Evolutionary conservation across 257 asterid genomes (phyloP).

Genomic region (Solanum clarkiae): DNA sequence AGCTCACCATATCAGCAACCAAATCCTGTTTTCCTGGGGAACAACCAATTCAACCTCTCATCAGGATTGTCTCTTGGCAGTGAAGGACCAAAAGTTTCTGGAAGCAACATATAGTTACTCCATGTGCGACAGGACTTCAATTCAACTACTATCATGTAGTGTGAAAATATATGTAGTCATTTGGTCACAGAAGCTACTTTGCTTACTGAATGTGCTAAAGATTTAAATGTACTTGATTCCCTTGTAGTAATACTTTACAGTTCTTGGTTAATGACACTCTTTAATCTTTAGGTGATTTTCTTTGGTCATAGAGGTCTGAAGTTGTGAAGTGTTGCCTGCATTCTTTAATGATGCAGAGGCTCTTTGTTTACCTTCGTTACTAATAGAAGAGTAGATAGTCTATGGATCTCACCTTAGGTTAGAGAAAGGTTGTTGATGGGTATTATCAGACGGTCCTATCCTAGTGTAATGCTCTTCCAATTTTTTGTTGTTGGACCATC

Average conservation of each 20-base stretch:
- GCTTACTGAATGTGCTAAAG: background rate
- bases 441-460: background rate
- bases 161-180: slow-evolving; percentile 7
- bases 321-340: background rate
- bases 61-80: slow-evolving; percentile 13
- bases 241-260: background rate
- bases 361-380: background rate
- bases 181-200: slow-evolving; percentile 1
- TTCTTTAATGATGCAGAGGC: background rate
- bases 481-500: background rate
- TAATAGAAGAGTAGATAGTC: background rate
- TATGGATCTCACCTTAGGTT: background rate
- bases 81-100: slow-evolving; percentile 19
- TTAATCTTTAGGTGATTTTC: background rate
- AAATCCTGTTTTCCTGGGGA: slow-evolving; percentile 31
- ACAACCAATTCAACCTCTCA: slow-evolving; percentile 29
- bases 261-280: background rate
- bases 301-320: background rate
- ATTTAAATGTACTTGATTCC: background rate
- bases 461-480: background rate
- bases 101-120: slow-evolving; percentile 12
- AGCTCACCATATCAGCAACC: slow-evolving; percentile 32
- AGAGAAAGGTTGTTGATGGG: background rate
- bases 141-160: slow-evolving; percentile 13
- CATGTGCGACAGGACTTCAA: background rate